Evolutionary conservation across 202 grass and related monocot genomes (phyloP).

Genomic region (Miscanthus sacchariflorus): DNA sequence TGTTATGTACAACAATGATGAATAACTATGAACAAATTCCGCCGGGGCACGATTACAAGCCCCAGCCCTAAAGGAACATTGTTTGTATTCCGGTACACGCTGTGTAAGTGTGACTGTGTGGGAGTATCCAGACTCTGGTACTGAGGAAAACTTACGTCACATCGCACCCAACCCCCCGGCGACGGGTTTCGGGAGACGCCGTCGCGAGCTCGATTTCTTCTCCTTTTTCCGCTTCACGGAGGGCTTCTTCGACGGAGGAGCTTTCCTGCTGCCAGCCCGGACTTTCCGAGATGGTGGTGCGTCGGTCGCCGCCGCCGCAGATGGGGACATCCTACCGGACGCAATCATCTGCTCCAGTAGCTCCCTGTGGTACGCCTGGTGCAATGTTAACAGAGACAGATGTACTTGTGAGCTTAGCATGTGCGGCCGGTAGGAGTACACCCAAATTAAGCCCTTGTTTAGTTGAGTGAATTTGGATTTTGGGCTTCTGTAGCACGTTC

Average conservation of each 20-base stretch:
- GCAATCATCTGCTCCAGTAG: constrained; percentile 81
- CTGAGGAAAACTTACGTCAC: not conserved
- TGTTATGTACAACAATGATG: constrained; percentile 69
- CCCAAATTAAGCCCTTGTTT: not conserved
- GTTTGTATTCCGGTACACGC: not conserved
- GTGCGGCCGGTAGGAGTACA: not conserved
- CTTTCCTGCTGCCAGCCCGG: constrained; percentile 44
- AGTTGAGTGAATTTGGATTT: too few relatives aligned
- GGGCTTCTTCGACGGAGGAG: constrained; percentile 60
- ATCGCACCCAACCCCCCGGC: constrained; percentile 44
- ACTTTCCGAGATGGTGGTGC: constrained; percentile 46
- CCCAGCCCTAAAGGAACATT: constrained; percentile 31
- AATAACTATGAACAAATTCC: constrained; percentile 56
- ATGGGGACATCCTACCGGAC: constrained; percentile 46
- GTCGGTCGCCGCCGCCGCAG: not conserved
- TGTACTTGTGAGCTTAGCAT: constrained; percentile 22
- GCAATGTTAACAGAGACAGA: constrained; percentile 31
- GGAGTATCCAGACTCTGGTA: not conserved
- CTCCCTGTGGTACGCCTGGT: constrained; percentile 93
- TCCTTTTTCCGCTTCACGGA: constrained; percentile 64
- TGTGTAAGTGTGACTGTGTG: constrained; percentile 13
- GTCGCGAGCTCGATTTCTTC: constrained; percentile 74
- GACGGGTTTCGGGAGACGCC: constrained; percentile 48
- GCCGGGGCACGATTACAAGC: constrained; percentile 33
- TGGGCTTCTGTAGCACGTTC: too few relatives aligned